Conservation (phyloP, 257 asterid genomes). For the Rehmannia glutinosa region DNA sequence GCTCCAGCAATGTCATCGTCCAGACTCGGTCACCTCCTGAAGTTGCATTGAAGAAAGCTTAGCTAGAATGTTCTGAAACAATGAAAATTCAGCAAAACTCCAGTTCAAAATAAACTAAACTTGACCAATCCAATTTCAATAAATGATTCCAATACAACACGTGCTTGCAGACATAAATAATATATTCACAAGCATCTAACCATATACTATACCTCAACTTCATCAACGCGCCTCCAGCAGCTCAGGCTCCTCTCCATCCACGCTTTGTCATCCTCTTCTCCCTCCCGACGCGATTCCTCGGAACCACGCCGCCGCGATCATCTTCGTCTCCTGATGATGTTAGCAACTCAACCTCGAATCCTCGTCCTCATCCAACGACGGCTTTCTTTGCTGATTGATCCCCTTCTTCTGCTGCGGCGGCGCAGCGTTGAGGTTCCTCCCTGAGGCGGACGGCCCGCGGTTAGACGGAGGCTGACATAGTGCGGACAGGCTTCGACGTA, state of each 20-base stretch:
- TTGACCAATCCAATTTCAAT: constrained; percentile 10
- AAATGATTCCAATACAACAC: neutral
- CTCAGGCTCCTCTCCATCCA: constrained; percentile 90
- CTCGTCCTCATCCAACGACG: constrained; percentile 65
- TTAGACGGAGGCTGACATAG: constrained; percentile 76
- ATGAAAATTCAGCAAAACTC: constrained; percentile 1
- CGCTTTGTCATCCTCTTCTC: constrained; percentile 58
- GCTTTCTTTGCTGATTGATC: constrained; percentile 30
- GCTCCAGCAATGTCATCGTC: no score
- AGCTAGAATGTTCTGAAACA: neutral
- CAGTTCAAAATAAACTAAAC: neutral
- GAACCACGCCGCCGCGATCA: constrained; percentile 50
- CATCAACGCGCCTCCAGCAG: constrained; percentile 91
- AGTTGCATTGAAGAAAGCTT: no score
- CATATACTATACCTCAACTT: constrained; percentile 59
- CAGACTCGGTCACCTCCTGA: no score
- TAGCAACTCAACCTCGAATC: constrained; percentile 97
- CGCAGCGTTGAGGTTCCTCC: constrained; percentile 25
- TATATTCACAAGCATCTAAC: neutral
- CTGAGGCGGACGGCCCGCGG: constrained; percentile 24
- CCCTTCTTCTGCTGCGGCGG: constrained; percentile 46
- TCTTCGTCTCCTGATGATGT: constrained; percentile 98
- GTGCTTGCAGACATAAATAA: neutral
- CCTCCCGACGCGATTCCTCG: constrained; percentile 45
- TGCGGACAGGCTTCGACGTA: constrained; percentile 59